Conservation (phyloP, 2,329 filamentous ascomycete species). For the Colletotrichum costaricense region DNA sequence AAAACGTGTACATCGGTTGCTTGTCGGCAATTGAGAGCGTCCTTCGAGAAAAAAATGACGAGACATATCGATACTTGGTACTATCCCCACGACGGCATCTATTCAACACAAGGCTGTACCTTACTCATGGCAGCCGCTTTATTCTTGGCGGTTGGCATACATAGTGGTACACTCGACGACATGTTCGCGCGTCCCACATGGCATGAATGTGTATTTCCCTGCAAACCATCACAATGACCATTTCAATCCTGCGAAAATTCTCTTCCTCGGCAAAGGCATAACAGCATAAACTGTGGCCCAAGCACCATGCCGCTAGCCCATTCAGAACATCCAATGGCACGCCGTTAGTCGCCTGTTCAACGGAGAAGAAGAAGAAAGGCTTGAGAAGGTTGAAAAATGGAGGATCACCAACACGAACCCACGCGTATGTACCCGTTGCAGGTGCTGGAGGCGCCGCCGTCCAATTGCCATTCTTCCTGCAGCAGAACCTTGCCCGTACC, state of each 20-base stretch:
- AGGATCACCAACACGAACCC: slow-evolving; percentile 22
- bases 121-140: not conserved
- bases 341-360: slow-evolving; percentile 1
- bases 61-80: not conserved
- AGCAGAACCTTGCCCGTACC: slow-evolving; percentile 26
- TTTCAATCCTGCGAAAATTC: slow-evolving; percentile 2
- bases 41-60: not conserved
- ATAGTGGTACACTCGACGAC: not conserved
- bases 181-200: not conserved
- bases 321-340: not conserved
- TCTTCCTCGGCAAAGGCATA: not conserved
- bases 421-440: slow-evolving; percentile 17
- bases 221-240: not conserved
- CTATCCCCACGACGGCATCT: not conserved
- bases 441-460: slow-evolving; percentile 18
- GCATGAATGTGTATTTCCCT: slow-evolving; percentile 16
- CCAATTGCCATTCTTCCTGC: slow-evolving; percentile 23
- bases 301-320: not conserved
- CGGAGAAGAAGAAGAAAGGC: not conserved
- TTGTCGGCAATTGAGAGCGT: not conserved
- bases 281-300: slow-evolving; percentile 7
- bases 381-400: slow-evolving; percentile 8
- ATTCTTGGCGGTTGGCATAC: not conserved
- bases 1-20: not conserved
- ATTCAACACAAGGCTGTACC: not conserved